A percentile compares a stretch with the other conserved stretches of the same genome.
These are phyloP conservation scores for Phylloboletellus chloephorus DNA, from an alignment of 1,284 basidiomycete species.

Conservation along the genomic window DNA sequence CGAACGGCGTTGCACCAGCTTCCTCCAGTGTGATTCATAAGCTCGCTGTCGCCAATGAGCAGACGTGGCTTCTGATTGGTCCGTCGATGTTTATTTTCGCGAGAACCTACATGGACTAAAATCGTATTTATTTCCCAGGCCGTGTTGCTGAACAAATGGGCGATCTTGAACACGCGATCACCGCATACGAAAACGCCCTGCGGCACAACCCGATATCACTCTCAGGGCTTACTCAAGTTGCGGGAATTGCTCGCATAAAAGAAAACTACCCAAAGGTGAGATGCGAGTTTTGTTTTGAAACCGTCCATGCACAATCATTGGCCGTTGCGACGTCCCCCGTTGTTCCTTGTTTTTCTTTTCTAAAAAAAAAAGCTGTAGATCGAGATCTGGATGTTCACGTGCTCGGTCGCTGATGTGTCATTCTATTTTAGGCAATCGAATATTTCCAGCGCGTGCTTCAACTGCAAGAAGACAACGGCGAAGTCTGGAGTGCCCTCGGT, in stretches of 20 bases:
- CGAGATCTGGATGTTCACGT: constrained; percentile 38
- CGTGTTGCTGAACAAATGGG: constrained; percentile 89
- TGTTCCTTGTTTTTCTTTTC: constrained; percentile 19
- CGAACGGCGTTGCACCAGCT: constrained; percentile 39
- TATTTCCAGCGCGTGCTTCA: constrained; percentile 89
- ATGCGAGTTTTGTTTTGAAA: constrained; percentile 27
- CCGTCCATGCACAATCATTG: too few relatives aligned
- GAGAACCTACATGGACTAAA: constrained; percentile 4
- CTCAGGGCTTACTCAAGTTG: constrained; percentile 84
- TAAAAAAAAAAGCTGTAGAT: constrained; percentile 31
- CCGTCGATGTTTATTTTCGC: constrained; percentile 24
- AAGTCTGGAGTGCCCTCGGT: constrained; percentile 93
- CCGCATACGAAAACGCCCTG: constrained; percentile 87
- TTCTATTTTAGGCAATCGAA: constrained; percentile 74
- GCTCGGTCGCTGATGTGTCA: constrained; percentile 25
- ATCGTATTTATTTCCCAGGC: constrained; percentile 44
- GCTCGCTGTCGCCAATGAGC: constrained; percentile 79
- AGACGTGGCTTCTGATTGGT: constrained; percentile 92
- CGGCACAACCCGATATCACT: constrained; percentile 89
- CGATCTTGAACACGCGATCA: constrained; percentile 83
- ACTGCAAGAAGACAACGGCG: constrained; percentile 88
- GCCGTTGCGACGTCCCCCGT: constrained; percentile 30
- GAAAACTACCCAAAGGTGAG: constrained; percentile 80
- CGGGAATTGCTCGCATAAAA: constrained; percentile 84
- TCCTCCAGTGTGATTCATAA: constrained; percentile 57